Percentiles rank a stretch among this genome's conserved stretches.
These are phyloP conservation scores for Scleroderma citrinum DNA, from an alignment of 768 basidiomycete species.

Conservation along the genomic window DNA sequence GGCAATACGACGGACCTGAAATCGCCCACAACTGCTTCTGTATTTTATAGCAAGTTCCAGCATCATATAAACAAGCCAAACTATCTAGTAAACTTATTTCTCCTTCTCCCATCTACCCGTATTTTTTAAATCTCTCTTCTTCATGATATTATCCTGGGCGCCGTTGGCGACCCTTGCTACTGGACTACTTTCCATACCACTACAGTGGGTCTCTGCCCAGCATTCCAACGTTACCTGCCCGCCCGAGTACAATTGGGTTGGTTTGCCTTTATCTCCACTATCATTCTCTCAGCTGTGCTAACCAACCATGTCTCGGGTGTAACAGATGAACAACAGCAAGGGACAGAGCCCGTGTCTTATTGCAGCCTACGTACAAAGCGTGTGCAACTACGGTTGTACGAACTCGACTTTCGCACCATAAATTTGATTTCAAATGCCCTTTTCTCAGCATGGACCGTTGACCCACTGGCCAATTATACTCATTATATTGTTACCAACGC, in stretches of 20 bases:
- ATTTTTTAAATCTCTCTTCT: constrained; percentile 2
- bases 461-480: constrained; percentile 23
- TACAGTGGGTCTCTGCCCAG: constrained; percentile 15
- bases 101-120: not conserved
- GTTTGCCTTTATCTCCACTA: constrained; percentile 1
- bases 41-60: too few relatives aligned
- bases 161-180: constrained; percentile 11
- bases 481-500: constrained; percentile 27
- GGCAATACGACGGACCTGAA: too few relatives aligned
- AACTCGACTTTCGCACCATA: constrained; percentile 1
- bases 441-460: constrained; percentile 33
- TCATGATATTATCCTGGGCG: constrained; percentile 10
- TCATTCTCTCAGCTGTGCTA: not conserved
- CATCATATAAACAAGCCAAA: too few relatives aligned
- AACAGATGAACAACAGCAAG: too few relatives aligned
- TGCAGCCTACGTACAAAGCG: constrained; percentile 37
- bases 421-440: constrained; percentile 7
- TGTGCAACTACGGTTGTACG: constrained; percentile 39
- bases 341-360: constrained; percentile 43
- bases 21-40: too few relatives aligned
- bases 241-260: constrained; percentile 22
- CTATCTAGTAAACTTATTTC: too few relatives aligned
- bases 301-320: too few relatives aligned
- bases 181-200: constrained; percentile 14
- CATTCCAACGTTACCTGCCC: constrained; percentile 15